Percentiles rank a stretch among this genome's conserved stretches.
These are phyloP conservation scores for Populus nigra DNA, from an alignment of 345 rosid genomes.

Conservation along the genomic window DNA sequence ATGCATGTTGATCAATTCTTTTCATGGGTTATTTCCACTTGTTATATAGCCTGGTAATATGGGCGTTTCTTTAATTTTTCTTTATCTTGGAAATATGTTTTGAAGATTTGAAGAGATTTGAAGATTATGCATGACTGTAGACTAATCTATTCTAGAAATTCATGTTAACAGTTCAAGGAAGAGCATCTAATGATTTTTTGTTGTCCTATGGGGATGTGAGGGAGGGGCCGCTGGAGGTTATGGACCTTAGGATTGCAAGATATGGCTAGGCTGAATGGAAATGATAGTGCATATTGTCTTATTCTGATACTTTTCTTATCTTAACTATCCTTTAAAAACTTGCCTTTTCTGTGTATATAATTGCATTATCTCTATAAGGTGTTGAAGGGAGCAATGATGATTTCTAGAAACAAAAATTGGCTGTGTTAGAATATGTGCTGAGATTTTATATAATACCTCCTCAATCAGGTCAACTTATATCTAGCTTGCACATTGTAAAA, in stretches of 20 bases:
- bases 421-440: conserved; percentile 1
- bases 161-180: no score
- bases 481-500: conserved; percentile 4
- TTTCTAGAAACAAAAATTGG: conserved; percentile 7
- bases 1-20: no score
- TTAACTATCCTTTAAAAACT: conserved; percentile 14
- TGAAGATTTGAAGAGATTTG: conserved; percentile 4
- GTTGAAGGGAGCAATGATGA: conserved; percentile 21
- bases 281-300: conserved; percentile 29
- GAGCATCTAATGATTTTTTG: no score
- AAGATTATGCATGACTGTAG: no score
- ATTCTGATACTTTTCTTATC: conserved; percentile 22
- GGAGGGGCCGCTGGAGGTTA: conserved; percentile 24
- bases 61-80: no score
- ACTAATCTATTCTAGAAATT: no score
- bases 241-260: conserved; percentile 17
- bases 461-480: conserved; percentile 6
- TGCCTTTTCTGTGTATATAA: conserved; percentile 9
- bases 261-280: conserved; percentile 7
- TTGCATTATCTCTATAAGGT: neutral
- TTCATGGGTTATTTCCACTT: no score
- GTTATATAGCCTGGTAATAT: no score
- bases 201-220: neutral
- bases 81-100: no score
- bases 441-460: conserved; percentile 1